Conservation (phyloP, 176 grass and related monocot species). For the Oryza glaberrima region DNA sequence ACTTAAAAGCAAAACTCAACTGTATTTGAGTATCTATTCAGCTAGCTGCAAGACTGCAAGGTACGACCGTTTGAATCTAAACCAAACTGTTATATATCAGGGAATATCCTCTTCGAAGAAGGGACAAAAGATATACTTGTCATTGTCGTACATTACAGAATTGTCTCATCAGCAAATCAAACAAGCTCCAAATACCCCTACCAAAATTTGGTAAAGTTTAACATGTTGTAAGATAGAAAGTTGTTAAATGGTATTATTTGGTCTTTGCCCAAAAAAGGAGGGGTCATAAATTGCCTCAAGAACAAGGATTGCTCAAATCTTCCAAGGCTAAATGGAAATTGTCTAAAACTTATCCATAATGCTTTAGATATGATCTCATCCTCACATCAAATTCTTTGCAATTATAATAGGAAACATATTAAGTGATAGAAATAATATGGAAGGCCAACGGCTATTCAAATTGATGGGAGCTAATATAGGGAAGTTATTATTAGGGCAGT, state of each 20-base stretch:
- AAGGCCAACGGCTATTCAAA: neutral
- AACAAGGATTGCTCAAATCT: neutral
- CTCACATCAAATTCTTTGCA: neutral
- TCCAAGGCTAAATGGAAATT: neutral
- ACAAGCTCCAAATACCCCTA: too few relatives aligned
- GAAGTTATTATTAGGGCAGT: neutral
- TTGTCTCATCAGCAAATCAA: neutral
- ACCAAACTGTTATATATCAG: neutral
- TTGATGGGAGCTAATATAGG: neutral
- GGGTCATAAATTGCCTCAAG: neutral
- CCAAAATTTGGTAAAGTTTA: neutral
- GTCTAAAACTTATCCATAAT: neutral
- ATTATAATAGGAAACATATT: neutral
- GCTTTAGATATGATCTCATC: neutral
- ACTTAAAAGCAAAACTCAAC: neutral
- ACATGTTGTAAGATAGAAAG: neutral
- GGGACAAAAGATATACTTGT: neutral
- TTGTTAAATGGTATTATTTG: neutral
- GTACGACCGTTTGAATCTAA: neutral
- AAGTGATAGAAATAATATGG: conserved; percentile 5
- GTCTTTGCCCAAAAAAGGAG: neutral
- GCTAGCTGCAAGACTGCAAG: conserved; percentile 1
- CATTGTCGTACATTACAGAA: neutral
- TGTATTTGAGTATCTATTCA: neutral
- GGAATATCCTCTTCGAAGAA: neutral